These are phyloP conservation scores for Boletus bicolor DNA, from an alignment of 768 basidiomycete genomes.

Conservation along the genomic window DNA sequence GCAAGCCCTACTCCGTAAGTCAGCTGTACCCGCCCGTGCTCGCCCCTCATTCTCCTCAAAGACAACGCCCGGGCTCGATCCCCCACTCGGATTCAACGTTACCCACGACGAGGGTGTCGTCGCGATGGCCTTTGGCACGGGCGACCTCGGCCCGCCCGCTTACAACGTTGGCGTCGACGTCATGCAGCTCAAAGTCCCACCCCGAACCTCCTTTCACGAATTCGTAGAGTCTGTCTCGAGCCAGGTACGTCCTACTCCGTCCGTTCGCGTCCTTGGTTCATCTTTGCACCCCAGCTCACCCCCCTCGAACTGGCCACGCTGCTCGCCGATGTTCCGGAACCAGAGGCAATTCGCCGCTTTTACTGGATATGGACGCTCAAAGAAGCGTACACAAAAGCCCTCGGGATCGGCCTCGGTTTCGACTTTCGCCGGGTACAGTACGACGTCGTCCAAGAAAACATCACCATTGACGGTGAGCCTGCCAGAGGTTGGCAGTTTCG, in stretches of 20 bases:
- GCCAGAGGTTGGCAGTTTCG: conserved; percentile 67
- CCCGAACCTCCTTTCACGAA: conserved; percentile 50
- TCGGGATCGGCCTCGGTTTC: conserved; percentile 80
- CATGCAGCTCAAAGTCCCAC: conserved; percentile 71
- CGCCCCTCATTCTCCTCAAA: conserved; percentile 23
- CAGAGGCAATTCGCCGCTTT: conserved; percentile 58
- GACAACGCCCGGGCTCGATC: conserved; percentile 43
- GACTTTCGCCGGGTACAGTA: conserved; percentile 78
- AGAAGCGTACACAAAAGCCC: conserved; percentile 88
- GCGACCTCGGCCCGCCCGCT: conserved; percentile 52
- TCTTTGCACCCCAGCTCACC: conserved; percentile 36
- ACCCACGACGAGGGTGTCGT: conserved; percentile 76
- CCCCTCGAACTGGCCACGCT: conserved; percentile 33
- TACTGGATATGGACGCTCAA: conserved; percentile 90
- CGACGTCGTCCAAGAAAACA: conserved; percentile 46
- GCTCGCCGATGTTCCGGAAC: conserved; percentile 39
- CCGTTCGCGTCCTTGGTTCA: conserved; percentile 7
- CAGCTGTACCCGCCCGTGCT: neutral
- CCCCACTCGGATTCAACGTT: conserved; percentile 74
- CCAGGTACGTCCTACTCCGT: conserved; percentile 43
- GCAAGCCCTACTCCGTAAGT: conserved; percentile 78
- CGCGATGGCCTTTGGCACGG: conserved; percentile 56
- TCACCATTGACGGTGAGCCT: conserved; percentile 57
- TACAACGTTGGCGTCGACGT: conserved; percentile 70
- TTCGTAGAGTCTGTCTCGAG: conserved; percentile 65